Evolutionary conservation across 208 protist genomes (phyloP), one percentile per base, ranked within the genome.

Genomic region (Crithidia fasciculata): DNA sequence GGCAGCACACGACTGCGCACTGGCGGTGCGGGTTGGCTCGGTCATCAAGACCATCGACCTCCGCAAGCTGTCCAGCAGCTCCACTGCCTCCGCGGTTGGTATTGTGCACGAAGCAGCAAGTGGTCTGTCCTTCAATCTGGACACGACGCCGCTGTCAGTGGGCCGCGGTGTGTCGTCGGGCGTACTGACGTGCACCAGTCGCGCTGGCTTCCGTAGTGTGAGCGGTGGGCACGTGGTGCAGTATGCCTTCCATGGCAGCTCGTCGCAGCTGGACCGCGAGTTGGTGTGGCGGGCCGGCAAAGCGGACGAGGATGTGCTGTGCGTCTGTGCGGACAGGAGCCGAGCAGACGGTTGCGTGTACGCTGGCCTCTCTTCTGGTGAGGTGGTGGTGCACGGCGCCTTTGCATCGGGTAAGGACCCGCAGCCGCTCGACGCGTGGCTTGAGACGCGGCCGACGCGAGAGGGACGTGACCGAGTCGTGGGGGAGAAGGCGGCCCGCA

Each of bases 151-250:
- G 1, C 60, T 92, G 5, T 62, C 72, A 12, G 7, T 61, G 4
- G 74, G 76, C 2, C 36, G 39, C 64, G 59, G 39, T 58, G 60
- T 0, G 37, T 9, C 55, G n/a, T 56, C 68, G 54, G 69, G 55
- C 0, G 65, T 92, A 16, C 39, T 87, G 60, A 87, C 87, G 28
- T 88, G 87, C 71, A 95, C 90, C 5, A 80, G 77, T 18, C 85
- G 83, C 19, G 57, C 39, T 10, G 90, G 90, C 44, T 93, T 84
- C 78, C 54, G 53, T 10, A 45, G 82, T 18, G 57, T 72, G 8
- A 56, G 63, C 5, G 90, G 90, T 36, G 90, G 90, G 8, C 90
- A 93, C 70, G 87, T 95, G 10, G 76, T 95, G 16, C 77, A 82
- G 39, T 84, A 84, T 61, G 52, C 56, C 37, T 82, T 49, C 69